Evolutionary conservation across 805 yeast genomes (phyloP).

Genomic region (Lipomyces starkeyi): DNA sequence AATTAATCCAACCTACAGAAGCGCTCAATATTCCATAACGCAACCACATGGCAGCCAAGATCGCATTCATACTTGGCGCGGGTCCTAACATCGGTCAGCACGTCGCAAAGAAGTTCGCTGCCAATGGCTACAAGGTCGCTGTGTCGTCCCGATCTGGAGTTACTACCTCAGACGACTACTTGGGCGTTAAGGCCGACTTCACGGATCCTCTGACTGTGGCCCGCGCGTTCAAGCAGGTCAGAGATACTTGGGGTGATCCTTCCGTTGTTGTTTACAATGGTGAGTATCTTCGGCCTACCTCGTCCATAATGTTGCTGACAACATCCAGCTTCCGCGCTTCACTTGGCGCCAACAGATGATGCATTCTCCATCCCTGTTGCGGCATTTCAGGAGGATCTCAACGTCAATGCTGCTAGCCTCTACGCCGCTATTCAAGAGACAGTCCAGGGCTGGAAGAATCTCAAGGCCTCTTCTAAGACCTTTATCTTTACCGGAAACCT

Average conservation of each 20-base stretch:
- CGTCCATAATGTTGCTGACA: not conserved
- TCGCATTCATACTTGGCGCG: no score
- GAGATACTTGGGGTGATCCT: constrained; percentile 1
- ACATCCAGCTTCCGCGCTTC: not conserved
- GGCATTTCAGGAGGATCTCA: not conserved
- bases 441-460: not conserved
- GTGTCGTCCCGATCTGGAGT: not conserved
- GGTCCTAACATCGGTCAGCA: not conserved
- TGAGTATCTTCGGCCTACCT: not conserved
- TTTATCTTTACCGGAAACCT: not conserved
- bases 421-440: not conserved
- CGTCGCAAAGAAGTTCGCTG: not conserved
- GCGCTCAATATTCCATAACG: no score
- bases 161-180: not conserved
- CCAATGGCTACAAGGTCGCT: not conserved
- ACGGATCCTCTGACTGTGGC: not conserved
- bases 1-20: no score
- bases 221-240: not conserved
- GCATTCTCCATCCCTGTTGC: not conserved
- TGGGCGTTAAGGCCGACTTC: not conserved
- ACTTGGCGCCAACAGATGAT: not conserved
- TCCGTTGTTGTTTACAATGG: not conserved
- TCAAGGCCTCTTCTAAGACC: not conserved
- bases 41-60: no score
- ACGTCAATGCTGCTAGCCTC: not conserved